Conservation (phyloP, 129 eudicot species). For the Ambrosia trifida region DNA sequence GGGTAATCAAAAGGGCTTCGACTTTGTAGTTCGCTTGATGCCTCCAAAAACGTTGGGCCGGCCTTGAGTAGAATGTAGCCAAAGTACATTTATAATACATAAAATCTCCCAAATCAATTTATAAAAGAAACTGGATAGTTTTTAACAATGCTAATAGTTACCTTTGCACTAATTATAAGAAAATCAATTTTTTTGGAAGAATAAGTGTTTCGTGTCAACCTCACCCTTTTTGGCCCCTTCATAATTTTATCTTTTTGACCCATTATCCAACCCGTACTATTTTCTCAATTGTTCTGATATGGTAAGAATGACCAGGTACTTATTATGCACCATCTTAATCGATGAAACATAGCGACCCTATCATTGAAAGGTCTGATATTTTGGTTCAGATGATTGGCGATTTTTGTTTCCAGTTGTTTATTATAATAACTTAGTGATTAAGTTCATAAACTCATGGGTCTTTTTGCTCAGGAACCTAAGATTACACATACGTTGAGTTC, state of each 20-base stretch:
- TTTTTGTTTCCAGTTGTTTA: background rate
- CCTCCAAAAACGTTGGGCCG: too few relatives aligned
- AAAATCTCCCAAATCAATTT: background rate
- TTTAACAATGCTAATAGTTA: background rate
- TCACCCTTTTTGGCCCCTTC: background rate
- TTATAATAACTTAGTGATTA: conserved; percentile 11
- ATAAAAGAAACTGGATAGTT: background rate
- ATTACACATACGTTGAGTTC: background rate
- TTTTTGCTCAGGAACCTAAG: conserved; percentile 5
- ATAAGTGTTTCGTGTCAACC: background rate
- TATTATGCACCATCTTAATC: conserved; percentile 14
- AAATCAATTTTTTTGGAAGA: background rate
- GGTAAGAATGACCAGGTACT: background rate
- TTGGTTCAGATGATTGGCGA: background rate
- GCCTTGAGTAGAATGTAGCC: background rate
- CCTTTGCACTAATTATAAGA: background rate
- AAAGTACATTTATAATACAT: background rate
- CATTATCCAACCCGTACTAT: background rate
- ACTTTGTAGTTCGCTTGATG: too few relatives aligned
- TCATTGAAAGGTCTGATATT: conserved; percentile 7
- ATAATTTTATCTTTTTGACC: background rate
- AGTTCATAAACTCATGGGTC: conserved; percentile 11
- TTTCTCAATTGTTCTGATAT: background rate
- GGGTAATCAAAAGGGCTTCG: too few relatives aligned
- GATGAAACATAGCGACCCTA: conserved; percentile 12